Evolutionary conservation across 73 alveolate species (phyloP), one percentile per base, ranked within the genome.

Genomic region (Effrenium voratum): DNA sequence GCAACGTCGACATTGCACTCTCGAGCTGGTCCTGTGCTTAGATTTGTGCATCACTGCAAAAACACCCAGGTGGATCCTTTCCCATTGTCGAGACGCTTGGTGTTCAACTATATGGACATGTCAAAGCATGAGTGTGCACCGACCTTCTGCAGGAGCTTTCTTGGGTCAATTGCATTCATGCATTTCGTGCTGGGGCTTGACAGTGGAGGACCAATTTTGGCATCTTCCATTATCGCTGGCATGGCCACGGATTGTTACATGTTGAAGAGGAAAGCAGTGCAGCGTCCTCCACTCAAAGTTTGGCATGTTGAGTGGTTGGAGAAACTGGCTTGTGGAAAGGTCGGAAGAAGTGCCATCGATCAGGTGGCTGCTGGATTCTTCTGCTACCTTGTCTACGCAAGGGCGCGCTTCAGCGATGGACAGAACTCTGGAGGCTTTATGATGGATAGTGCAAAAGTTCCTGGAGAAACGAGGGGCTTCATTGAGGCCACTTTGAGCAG

Each of bases 301-400:
- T 12, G 22, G 22, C 68, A 55, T 22, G 68, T 55, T 22, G 22
- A 22, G 22, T 12, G 30, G 30, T 55, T 55, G 22, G 68, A 55
- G 22, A n/a, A n/a, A n/a, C n/a, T 55, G 12, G 30, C 12, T 55
- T 55, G 68, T 55, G 68, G 22, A 15, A 22, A 55, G 22, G 12
- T 55, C 68, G 68, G 22, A 55, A 55, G 12, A 55, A 12, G 22
- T 15, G 22, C 68, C 22, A 22, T 55, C 8, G 90, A 79, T 12
- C 34, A 38, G 68, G 66, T 79, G 26, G 90, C 90, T 0, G 60
- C 90, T 13, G 90, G 90, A 26, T 79, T 79, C 50, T 79, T 79
- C 66, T 44, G 49, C 22, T 79, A 2, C 15, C 68, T 79, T 5
- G 43, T 79, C 19, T 79, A 38, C 43, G 90, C 68, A 0, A 3